These are phyloP conservation scores for Metschnikowia gelsemii DNA, from an alignment of 805 yeast species.

Conservation along the genomic window DNA sequence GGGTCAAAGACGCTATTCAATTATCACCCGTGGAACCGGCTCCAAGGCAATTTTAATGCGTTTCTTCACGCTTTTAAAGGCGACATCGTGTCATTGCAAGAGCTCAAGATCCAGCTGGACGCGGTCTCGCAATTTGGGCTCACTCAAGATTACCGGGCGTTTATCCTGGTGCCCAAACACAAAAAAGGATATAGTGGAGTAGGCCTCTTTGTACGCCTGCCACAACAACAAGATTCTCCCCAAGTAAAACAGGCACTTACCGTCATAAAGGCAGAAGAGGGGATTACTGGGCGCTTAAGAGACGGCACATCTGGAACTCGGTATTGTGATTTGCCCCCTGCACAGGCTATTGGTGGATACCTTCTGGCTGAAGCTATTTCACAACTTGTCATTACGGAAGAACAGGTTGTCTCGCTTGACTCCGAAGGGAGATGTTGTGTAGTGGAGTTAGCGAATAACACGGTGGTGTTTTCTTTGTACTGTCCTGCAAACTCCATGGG, in stretches of 20 bases:
- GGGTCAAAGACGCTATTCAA: constrained; percentile 78
- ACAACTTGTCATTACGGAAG: constrained; percentile 24
- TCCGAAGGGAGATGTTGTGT: constrained; percentile 82
- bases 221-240: constrained; percentile 44
- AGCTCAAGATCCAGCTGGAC: constrained; percentile 56
- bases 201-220: constrained; percentile 68
- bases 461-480: constrained; percentile 66
- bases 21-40: constrained; percentile 77
- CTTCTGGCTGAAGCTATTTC: constrained; percentile 39
- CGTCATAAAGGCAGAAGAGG: constrained; percentile 83
- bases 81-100: constrained; percentile 86
- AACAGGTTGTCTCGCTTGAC: constrained; percentile 45
- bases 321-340: constrained; percentile 16
- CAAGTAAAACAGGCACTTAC: constrained; percentile 37
- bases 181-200: constrained; percentile 93
- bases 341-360: constrained; percentile 68
- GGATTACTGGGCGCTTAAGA: constrained; percentile 68
- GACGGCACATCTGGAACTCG: constrained; percentile 1
- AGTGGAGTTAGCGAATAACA: constrained; percentile 63
- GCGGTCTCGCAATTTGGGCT: constrained; percentile 42
- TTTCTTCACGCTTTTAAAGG: constrained; percentile 58
- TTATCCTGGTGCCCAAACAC: constrained; percentile 61
- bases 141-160: constrained; percentile 58
- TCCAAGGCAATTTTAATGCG: constrained; percentile 36
- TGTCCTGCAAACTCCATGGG: constrained; percentile 90